Evolutionary conservation across 768 basidiomycete species (phyloP).

Genomic region (Lactarius trivialis): DNA sequence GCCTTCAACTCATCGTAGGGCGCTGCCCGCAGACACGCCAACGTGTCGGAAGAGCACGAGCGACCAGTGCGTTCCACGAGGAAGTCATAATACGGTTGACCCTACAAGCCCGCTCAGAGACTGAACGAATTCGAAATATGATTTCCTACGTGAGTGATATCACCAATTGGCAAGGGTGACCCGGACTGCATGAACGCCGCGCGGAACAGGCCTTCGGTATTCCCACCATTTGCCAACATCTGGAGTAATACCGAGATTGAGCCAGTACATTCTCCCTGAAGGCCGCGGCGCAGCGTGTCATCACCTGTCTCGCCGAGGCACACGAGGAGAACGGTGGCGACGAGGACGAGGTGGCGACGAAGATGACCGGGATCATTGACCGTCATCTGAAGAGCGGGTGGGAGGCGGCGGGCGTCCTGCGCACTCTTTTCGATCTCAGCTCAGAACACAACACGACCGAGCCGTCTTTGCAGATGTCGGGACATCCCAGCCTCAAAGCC

Average conservation of each 20-base stretch:
- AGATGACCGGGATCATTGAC: slow-evolving; percentile 10
- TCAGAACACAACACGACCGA: slow-evolving; percentile 7
- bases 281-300: slow-evolving; percentile 1
- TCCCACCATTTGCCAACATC: slow-evolving; percentile 36
- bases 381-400: slow-evolving; percentile 9
- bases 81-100: slow-evolving; percentile 37
- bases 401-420: neutral
- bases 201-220: slow-evolving; percentile 34
- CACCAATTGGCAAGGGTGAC: slow-evolving; percentile 29
- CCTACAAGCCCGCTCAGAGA: neutral
- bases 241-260: slow-evolving; percentile 41
- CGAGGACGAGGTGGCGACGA: slow-evolving; percentile 3
- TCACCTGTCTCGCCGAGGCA: slow-evolving; percentile 2
- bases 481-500: neutral
- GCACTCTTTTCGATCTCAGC: neutral
- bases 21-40: slow-evolving; percentile 37
- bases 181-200: slow-evolving; percentile 41
- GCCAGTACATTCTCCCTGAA: slow-evolving; percentile 51
- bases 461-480: neutral
- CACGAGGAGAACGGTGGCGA: neutral
- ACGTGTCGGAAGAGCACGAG: slow-evolving; percentile 30
- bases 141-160: slow-evolving; percentile 31
- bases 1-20: slow-evolving; percentile 29
- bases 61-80: slow-evolving; percentile 37
- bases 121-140: slow-evolving; percentile 16